Base-by-base conservation (phyloP, 768 basidiomycete species). In the Suillus hirtellus region DNA sequence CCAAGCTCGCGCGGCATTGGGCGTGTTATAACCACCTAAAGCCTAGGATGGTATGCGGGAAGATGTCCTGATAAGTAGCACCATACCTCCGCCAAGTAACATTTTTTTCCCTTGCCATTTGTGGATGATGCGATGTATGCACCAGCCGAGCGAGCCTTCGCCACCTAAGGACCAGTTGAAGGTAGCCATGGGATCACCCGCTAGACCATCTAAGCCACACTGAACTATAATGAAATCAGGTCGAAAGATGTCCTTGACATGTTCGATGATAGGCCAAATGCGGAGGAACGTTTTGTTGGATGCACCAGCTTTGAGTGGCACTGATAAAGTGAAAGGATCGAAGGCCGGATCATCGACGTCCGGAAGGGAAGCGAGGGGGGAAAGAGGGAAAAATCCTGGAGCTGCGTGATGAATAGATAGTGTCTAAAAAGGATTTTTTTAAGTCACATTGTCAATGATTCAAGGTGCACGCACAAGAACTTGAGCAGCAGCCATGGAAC, bases 1-100 rank as follows among this genome's bases (percentile, higher is more conserved):
- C 93, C 94, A 97, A 0, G 92, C 92, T 14, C 95, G 84, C 0
- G 95, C 95, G 1, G 88, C 88, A 67, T 96, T 96, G 1, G 92
- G 78, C 4, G 86, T 84, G 68, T 91, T 81, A 72, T 99, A 97
- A 0, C 96, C 96, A 19, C 95, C 93, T 83, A 75, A 64, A 52
- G n/a, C 9, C 14, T 71, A 62, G 24, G 72, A 69, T 8, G 42
- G 52, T 59, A 47, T 65, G 35, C 19, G 42, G 63, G 21, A 43
- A 17, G 61, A 66, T 31, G 24, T 61, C 24, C 24, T 12, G 38
- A 27, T 31, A 19, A 42, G 19, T 42, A 38, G 42, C 8, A 65
- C 74, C 77, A 56, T 67, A 86, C 91, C 92, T 61, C 92, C 92
- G 9, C 92, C 91, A 3, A 95, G 81, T n/a, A 93, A 72, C 49